Conservation (phyloP, 768 basidiomycete species). For the Amanita molliuscula region DNA sequence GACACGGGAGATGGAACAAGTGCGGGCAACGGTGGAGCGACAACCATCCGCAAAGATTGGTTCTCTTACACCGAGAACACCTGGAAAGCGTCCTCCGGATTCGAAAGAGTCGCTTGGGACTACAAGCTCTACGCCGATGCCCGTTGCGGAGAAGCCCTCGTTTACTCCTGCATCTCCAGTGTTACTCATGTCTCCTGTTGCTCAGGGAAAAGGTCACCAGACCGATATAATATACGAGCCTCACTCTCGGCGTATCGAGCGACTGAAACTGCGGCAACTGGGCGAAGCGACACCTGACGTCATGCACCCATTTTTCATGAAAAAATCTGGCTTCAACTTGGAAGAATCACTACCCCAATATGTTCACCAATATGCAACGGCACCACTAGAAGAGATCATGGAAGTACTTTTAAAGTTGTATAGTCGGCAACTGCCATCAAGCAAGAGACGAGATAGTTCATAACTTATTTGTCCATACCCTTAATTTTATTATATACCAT, state of each 20-base stretch:
- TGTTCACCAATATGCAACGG: conserved; percentile 79
- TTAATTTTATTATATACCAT: conserved; percentile 6
- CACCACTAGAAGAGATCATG: conserved; percentile 77
- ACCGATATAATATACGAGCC: conserved; percentile 39
- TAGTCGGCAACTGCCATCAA: conserved; percentile 50
- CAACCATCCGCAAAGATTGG: conserved; percentile 27
- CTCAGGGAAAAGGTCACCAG: neutral
- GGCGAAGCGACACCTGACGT: conserved; percentile 86
- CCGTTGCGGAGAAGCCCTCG: neutral
- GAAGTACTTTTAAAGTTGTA: conserved; percentile 69
- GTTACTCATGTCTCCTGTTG: conserved; percentile 3
- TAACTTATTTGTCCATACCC: neutral
- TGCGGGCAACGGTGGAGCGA: conserved; percentile 45
- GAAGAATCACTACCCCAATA: conserved; percentile 82
- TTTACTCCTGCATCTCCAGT: neutral
- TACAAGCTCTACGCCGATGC: conserved; percentile 5
- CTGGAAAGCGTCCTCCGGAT: neutral
- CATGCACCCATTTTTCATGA: conserved; percentile 83
- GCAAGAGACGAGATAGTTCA: neutral
- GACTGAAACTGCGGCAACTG: conserved; percentile 76
- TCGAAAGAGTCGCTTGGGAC: conserved; percentile 30
- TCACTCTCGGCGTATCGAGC: conserved; percentile 57
- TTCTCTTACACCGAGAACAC: neutral
- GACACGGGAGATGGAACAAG: conserved; percentile 70
- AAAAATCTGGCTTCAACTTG: conserved; percentile 73